A percentile compares a stretch with the other conserved stretches of the same genome.
These are phyloP conservation scores for Solanum hybrid DNA, from an alignment of 305 asterid species.

Conservation along the genomic window DNA sequence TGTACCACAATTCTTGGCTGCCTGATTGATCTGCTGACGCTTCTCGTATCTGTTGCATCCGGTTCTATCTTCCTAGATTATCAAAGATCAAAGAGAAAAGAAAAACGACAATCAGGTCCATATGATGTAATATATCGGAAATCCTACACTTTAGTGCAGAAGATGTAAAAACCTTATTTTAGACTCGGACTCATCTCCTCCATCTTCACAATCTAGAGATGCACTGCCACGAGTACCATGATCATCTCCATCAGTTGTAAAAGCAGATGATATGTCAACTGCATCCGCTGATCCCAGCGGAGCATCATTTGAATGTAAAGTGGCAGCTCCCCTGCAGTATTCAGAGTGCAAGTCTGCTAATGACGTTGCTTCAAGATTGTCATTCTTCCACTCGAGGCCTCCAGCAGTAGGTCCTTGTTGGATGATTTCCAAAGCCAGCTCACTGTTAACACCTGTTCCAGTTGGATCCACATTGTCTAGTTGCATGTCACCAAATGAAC, in stretches of 20 bases:
- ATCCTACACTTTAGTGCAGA: not conserved
- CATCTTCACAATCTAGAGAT: slow-evolving; percentile 60
- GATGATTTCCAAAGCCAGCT: slow-evolving; percentile 28
- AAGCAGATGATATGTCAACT: slow-evolving; percentile 41
- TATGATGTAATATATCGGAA: not conserved
- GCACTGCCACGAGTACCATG: slow-evolving; percentile 57
- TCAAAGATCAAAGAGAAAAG: slow-evolving; percentile 4
- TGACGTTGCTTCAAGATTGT: slow-evolving; percentile 37
- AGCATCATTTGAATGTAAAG: slow-evolving; percentile 27
- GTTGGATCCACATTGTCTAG: slow-evolving; percentile 15
- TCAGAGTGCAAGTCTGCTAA: slow-evolving; percentile 30
- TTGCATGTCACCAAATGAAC: slow-evolving; percentile 13
- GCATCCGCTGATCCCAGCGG: slow-evolving; percentile 45
- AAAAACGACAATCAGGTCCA: not conserved
- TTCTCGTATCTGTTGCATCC: slow-evolving; percentile 21
- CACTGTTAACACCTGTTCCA: slow-evolving; percentile 8
- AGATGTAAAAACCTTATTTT: slow-evolving; percentile 57
- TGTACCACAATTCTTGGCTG: slow-evolving; percentile 92
- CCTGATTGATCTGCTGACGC: slow-evolving; percentile 43
- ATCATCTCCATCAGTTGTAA: slow-evolving; percentile 66
- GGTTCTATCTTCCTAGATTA: slow-evolving; percentile 54
- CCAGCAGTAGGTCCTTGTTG: slow-evolving; percentile 28
- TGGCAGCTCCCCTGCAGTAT: slow-evolving; percentile 24
- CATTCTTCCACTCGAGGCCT: slow-evolving; percentile 29
- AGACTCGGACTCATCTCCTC: slow-evolving; percentile 74